Evolutionary conservation across 1,284 basidiomycete species (phyloP), one percentile per base, ranked within the genome.

Genomic region (Tylopilus microsporus): DNA sequence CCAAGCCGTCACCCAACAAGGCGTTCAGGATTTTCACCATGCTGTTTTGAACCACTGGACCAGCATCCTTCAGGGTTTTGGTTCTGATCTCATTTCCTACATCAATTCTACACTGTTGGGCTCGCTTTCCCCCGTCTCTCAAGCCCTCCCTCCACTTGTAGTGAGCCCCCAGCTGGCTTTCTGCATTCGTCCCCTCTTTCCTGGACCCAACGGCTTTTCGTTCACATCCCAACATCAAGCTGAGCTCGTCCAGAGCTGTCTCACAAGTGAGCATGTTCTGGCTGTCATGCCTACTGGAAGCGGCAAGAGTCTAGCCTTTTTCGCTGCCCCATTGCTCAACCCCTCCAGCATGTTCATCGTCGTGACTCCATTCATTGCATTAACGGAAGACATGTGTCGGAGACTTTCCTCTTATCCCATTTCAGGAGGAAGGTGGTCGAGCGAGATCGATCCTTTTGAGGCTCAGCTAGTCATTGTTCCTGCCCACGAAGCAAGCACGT

Each of bases 401-500:
- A 13, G 43, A 5, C 9, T 63, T 3, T 30, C 51, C 0, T 11
- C 52, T 0, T 54, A 0, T 3, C 45, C 34, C 0, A 64, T 63
- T 4, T 0, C 0, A 0, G 43, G 60, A 1, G 49, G 54, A 0
- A 48, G 16, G 21, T 61, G 62, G 53, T 49, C 53, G 1, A 1
- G 8, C 3, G 8, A 39, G 1, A 19, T 42, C 1, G 21, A 52
- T 2, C 43, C 56, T 0, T n/a, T 62, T 0, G 5, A 53, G 0
- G 49, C 18, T 2, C 56, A 62, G 41, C 51, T 64, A 0, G 37
- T 64, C 7, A 49, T 64, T 18, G 54, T 64, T 6, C 55, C 62
- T 30, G 60, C 56, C 0, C 63, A 70, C 7, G 63, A 70, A 46
- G 61, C 60, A 2, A 7, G 32, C 5, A 32, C 32, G 8, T 32